Conservation (phyloP, 139 green algal genomes). For the Chlorella sorokiniana region DNA sequence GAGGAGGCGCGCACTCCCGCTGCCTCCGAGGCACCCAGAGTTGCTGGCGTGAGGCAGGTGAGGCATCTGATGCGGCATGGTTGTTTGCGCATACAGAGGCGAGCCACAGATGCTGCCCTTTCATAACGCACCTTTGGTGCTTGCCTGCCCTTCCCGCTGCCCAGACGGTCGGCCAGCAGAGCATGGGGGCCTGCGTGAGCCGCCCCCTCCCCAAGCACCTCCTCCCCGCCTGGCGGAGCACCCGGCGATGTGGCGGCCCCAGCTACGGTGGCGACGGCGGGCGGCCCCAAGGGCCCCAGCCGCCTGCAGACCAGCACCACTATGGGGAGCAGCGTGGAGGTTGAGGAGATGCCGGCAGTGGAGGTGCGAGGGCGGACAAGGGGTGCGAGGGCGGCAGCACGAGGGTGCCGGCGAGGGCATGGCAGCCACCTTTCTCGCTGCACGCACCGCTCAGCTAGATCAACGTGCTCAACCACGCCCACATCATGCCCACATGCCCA, state of each 20-base stretch:
- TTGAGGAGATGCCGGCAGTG: background rate
- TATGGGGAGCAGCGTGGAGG: background rate
- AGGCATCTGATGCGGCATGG: background rate
- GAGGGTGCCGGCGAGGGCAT: too few relatives aligned
- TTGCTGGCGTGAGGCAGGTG: background rate
- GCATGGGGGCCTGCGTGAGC: conserved; percentile 14
- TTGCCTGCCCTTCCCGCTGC: background rate
- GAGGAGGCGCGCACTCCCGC: background rate
- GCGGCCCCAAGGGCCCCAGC: background rate
- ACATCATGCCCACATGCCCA: too few relatives aligned
- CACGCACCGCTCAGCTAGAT: too few relatives aligned
- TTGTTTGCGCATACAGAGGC: too few relatives aligned
- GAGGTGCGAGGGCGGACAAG: background rate
- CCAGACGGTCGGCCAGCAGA: background rate
- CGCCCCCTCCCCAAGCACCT: conserved; percentile 14
- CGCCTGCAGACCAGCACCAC: conserved; percentile 8
- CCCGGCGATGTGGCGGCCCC: background rate
- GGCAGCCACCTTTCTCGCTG: too few relatives aligned
- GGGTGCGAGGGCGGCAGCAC: background rate
- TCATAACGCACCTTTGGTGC: background rate
- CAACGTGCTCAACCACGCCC: too few relatives aligned
- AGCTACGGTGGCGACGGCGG: background rate
- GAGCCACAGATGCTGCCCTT: too few relatives aligned
- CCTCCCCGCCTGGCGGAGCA: background rate
- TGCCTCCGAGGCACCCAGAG: background rate